Base-by-base conservation (phyloP, 2,329 filamentous ascomycete genomes). In the Chaetothyriales sp. region DNA sequence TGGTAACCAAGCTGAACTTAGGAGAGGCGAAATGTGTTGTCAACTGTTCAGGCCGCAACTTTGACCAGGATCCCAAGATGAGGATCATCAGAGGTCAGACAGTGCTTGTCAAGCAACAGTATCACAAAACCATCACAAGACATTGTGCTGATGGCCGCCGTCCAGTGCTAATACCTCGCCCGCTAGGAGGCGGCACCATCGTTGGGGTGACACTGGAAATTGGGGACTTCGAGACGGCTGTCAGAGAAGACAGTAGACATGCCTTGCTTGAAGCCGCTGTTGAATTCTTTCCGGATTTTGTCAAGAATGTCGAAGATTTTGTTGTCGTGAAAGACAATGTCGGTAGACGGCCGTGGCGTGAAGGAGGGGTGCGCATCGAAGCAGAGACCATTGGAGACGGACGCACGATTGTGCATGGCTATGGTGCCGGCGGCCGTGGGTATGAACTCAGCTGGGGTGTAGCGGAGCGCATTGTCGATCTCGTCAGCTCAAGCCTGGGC, bases 141-240 rank as follows among this genome's bases (percentile, higher is more conserved):
- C 79, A 85, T 58, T 77, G 79, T 59, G 70, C 71, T 0, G 80
- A 84, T 61, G 81, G 81, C 0, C 73, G 70, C 7, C 83, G 80
- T 78, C 73, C 74, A 0, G 83, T 84, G 56, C 73, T 74, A 46
- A 77, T 85, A 5, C 80, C 81, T 0, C 73, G 82, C 2, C 75
- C 74, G 7, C 75, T 80, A 22, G 70, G 77, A 33, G 81, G 81
- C 2, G 81, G 81, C 2, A 84, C 81, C 0, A 70, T 85, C 43
- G 75, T 85, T 18, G 82, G 81, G 4, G 81, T 81, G 0, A 85
- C 80, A 8, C 83, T 82, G 62, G 76, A 83, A 60, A 70, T 73
- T 1, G 66, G 75, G 51, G 69, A 82, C 62, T 81, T 76, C 76
- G 69, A 76, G 46, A 63, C 71, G 0, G 65, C 70, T 18, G 74